phyloP scores from a whole-genome alignment of 1,284 basidiomycete genomes.

The Malassezia pachydermatis region DNA sequence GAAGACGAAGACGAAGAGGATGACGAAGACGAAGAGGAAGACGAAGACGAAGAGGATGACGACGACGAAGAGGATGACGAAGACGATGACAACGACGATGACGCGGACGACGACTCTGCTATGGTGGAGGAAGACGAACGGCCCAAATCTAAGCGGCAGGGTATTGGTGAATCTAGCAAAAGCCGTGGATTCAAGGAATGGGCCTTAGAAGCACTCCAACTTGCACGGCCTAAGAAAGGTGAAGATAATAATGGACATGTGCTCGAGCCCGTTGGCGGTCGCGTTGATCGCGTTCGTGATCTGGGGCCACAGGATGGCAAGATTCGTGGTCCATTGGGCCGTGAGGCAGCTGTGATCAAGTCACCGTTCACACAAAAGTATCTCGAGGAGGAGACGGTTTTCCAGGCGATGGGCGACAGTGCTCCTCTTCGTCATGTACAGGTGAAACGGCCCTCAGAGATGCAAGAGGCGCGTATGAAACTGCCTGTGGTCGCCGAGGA shows the following conservation, averaged over 20 bases:
- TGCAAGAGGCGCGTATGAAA: constrained; percentile 56
- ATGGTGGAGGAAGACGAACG: constrained; percentile 6
- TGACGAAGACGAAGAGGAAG: constrained; percentile 19
- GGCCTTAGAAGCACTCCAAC: constrained; percentile 36
- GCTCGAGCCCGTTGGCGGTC: constrained; percentile 37
- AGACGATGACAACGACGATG: constrained; percentile 18
- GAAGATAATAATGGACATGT: constrained; percentile 7
- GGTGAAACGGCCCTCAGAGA: constrained; percentile 23
- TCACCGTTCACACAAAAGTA: constrained; percentile 32
- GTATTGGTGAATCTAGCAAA: constrained; percentile 25
- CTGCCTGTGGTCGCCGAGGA: constrained; percentile 89
- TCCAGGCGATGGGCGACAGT: not conserved
- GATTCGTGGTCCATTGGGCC: constrained; percentile 42
- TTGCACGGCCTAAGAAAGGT: constrained; percentile 15
- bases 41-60: constrained; percentile 12
- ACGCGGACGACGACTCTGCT: constrained; percentile 5
- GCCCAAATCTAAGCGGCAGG: constrained; percentile 5
- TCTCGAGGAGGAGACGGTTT: constrained; percentile 16
- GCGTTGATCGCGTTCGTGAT: constrained; percentile 34
- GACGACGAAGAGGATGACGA: constrained; percentile 7
- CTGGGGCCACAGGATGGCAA: constrained; percentile 39
- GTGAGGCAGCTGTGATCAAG: constrained; percentile 15
- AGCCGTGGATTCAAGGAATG: constrained; percentile 43
- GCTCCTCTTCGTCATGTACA: constrained; percentile 9
- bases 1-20: constrained; percentile 14